A percentile compares a stretch with the other conserved stretches of the same genome.
Evolutionary conservation across 805 yeast species (phyloP).

Genomic region (Kuraishia hungarica): DNA sequence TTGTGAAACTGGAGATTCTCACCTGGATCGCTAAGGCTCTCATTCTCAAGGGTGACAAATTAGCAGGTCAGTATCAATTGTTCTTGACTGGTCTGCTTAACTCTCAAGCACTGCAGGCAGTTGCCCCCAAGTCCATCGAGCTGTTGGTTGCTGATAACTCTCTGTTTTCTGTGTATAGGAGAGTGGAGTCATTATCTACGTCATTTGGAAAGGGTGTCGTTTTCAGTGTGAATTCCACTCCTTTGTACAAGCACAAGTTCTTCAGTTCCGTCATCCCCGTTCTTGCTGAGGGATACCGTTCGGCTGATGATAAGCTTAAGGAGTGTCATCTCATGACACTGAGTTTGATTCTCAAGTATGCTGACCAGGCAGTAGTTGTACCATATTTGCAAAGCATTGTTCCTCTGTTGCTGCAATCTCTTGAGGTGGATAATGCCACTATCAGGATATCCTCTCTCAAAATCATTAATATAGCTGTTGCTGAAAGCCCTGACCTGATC

Average conservation of each 20-base stretch:
- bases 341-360: constrained; percentile 56
- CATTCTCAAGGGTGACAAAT: constrained; percentile 44
- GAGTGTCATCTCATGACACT: constrained; percentile 52
- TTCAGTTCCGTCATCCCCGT: constrained; percentile 53
- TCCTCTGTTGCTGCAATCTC: constrained; percentile 65
- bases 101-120: constrained; percentile 21
- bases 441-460: constrained; percentile 17
- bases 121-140: constrained; percentile 49
- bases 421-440: constrained; percentile 17
- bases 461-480: constrained; percentile 27
- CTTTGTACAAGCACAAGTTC: constrained; percentile 74
- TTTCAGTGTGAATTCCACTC: constrained; percentile 48
- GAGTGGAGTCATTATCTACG: constrained; percentile 1
- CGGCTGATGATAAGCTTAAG: constrained; percentile 13
- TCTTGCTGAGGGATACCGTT: constrained; percentile 36
- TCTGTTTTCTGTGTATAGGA: constrained; percentile 39
- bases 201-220: constrained; percentile 17
- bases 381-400: constrained; percentile 56
- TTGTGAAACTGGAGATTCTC: constrained; percentile 9
- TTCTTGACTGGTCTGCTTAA: constrained; percentile 27
- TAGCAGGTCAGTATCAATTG: constrained; percentile 24
- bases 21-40: constrained; percentile 73
- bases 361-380: constrained; percentile 53
- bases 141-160: constrained; percentile 62
- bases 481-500: constrained; percentile 45